Evolutionary conservation across 2,329 filamentous ascomycete genomes (phyloP).

Genomic region (Colletotrichum neosansevieriae): DNA sequence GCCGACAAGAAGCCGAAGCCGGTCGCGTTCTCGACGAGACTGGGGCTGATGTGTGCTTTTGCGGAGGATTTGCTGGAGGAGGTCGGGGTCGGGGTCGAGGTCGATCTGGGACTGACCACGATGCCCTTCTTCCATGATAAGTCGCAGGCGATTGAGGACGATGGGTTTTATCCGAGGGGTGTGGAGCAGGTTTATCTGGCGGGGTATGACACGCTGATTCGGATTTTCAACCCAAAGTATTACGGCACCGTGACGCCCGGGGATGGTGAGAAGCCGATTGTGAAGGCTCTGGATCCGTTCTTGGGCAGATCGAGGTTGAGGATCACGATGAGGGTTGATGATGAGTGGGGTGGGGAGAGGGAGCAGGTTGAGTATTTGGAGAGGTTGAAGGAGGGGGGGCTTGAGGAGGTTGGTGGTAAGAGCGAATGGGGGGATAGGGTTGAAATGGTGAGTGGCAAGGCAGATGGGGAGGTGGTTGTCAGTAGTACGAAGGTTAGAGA

Average conservation of each 20-base stretch:
- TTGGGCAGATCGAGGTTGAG: conserved; percentile 71
- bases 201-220: conserved; percentile 81
- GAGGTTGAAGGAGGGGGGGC: conserved; percentile 58
- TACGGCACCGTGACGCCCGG: conserved; percentile 55
- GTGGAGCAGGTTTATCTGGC: conserved; percentile 74
- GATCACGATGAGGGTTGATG: conserved; percentile 73
- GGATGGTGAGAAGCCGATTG: conserved; percentile 53
- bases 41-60: conserved; percentile 79
- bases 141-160: conserved; percentile 66
- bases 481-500: conserved; percentile 74
- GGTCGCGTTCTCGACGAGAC: conserved; percentile 73
- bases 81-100: conserved; percentile 26
- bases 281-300: conserved; percentile 70
- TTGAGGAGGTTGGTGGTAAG: conserved; percentile 66
- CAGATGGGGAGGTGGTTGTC: conserved; percentile 56
- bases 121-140: conserved; percentile 82
- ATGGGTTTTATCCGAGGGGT: conserved; percentile 54
- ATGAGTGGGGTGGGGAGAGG: conserved; percentile 68
- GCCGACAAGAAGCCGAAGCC: conserved; percentile 76
- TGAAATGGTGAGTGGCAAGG: conserved; percentile 65
- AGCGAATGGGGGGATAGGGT: conserved; percentile 71
- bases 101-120: conserved; percentile 79
- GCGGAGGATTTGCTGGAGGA: conserved; percentile 64
- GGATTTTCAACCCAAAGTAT: conserved; percentile 80
- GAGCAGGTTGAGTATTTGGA: conserved; percentile 68